Conservation (phyloP, 2,329 filamentous ascomycete genomes). For the Fusarium beomiforme region DNA sequence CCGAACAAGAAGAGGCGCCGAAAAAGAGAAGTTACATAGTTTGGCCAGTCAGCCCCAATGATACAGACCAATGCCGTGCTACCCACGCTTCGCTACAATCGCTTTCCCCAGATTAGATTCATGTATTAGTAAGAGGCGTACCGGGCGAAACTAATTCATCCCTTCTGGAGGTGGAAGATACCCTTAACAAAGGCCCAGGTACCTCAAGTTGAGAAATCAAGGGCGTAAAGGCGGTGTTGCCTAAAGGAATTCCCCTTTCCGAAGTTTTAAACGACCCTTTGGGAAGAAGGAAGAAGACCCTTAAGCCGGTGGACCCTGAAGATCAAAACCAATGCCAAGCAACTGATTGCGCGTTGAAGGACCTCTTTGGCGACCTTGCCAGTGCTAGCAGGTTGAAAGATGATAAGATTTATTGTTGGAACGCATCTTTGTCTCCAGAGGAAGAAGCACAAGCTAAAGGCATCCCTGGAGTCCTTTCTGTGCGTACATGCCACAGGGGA, state of each 20-base stretch:
- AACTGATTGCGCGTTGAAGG: background rate
- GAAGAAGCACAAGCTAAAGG: background rate
- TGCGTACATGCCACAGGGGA: background rate
- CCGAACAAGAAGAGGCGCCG: background rate
- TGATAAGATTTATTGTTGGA: background rate
- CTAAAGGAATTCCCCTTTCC: background rate
- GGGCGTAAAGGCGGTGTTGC: background rate
- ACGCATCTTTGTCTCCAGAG: background rate
- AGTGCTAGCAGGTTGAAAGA: no score
- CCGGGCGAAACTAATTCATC: no score
- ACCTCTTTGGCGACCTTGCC: background rate
- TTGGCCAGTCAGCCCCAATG: background rate
- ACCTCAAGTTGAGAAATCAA: background rate
- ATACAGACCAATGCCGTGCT: background rate
- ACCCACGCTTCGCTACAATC: background rate
- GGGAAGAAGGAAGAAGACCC: background rate
- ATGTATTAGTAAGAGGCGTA: no score
- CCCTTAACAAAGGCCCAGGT: background rate
- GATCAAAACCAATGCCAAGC: background rate
- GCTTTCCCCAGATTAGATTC: background rate
- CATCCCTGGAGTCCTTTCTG: background rate
- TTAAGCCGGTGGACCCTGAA: background rate
- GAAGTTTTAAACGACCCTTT: background rate
- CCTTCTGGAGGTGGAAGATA: background rate
- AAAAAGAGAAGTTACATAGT: background rate